These are phyloP conservation scores for Decorospora gaudefroyi DNA, from an alignment of 2,329 filamentous ascomycete genomes.

Conservation along the genomic window DNA sequence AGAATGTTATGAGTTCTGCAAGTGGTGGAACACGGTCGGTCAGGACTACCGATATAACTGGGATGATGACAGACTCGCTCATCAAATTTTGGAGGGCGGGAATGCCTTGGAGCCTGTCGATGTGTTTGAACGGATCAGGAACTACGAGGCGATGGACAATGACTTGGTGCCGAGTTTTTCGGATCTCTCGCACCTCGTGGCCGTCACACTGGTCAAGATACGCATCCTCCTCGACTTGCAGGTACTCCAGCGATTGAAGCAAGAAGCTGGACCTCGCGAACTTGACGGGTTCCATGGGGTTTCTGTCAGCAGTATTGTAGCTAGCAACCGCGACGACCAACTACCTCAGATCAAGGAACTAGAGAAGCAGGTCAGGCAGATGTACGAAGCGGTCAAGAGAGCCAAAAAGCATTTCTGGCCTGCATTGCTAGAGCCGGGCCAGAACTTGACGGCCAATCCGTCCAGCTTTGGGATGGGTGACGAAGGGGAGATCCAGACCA, in stretches of 20 bases:
- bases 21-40: conserved; percentile 50
- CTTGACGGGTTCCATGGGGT: too few species aligned
- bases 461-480: conserved; percentile 14
- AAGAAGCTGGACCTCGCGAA: too few species aligned
- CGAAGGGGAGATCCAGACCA: conserved; percentile 29
- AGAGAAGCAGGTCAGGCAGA: conserved; percentile 25
- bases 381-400: conserved; percentile 6
- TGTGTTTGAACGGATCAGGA: neutral
- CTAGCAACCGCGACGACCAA: neutral
- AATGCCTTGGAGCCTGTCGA: neutral
- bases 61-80: neutral
- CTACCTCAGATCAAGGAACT: conserved; percentile 28
- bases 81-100: neutral
- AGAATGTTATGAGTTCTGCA: conserved; percentile 56
- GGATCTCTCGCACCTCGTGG: conserved; percentile 21
- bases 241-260: too few species aligned
- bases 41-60: conserved; percentile 5
- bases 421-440: conserved; percentile 7
- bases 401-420: conserved; percentile 17
- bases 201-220: conserved; percentile 47
- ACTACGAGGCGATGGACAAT: conserved; percentile 53
- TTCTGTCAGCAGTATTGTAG: too few species aligned
- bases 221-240: conserved; percentile 43
- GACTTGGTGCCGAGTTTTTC: conserved; percentile 46
- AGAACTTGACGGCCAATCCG: neutral